Conservation (phyloP, 2,329 filamentous ascomycete species). For the Sclerotinia spermophila region DNA sequence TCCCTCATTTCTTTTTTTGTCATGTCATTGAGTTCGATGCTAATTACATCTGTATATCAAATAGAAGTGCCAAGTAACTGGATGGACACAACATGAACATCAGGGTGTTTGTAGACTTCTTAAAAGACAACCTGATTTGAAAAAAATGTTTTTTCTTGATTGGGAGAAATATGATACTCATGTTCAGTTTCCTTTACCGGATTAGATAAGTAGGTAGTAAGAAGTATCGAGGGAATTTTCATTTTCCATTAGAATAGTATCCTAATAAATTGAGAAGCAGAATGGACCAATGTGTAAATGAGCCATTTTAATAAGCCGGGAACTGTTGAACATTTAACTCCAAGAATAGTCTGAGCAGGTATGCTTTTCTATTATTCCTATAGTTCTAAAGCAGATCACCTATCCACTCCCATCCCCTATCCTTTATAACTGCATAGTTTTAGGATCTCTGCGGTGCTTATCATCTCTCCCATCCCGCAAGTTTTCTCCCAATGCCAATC, state of each 20-base stretch:
- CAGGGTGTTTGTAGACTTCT: conserved; percentile 34
- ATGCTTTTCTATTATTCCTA: neutral
- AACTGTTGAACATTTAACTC: neutral
- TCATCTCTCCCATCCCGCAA: neutral
- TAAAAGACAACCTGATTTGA: conserved; percentile 32
- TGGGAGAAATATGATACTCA: conserved; percentile 31
- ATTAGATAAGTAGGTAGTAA: neutral
- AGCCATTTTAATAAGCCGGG: neutral
- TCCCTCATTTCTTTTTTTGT: neutral
- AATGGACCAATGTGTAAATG: accelerated
- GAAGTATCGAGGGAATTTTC: too few species aligned
- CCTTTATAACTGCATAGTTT: neutral
- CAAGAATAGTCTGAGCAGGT: neutral
- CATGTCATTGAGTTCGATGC: conserved; percentile 8
- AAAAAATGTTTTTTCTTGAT: conserved; percentile 30
- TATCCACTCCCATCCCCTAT: neutral
- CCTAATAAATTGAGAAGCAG: too few species aligned
- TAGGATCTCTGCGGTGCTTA: neutral
- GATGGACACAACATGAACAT: conserved; percentile 35
- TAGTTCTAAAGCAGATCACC: neutral
- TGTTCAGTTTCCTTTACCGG: conserved; percentile 28
- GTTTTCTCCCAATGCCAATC: neutral
- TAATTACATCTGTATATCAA: conserved; percentile 15
- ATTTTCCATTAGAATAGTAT: neutral
- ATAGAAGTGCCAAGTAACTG: conserved; percentile 30